Percentiles rank a stretch among this genome's conserved stretches.
Evolutionary conservation across 805 yeast genomes (phyloP).

Genomic region (Candida coleopterorum): DNA sequence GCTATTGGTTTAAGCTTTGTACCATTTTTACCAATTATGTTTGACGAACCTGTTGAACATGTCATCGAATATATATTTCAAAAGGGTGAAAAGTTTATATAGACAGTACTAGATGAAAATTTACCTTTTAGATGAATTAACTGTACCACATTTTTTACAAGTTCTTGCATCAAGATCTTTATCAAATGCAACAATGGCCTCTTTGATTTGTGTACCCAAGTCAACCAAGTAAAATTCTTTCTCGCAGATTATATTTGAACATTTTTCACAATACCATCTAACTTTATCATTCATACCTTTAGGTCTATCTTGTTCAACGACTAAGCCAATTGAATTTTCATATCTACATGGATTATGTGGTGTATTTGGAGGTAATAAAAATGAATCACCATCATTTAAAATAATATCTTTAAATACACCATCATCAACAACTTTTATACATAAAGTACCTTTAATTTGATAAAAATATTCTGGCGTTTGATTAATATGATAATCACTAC

Average conservation of each 20-base stretch:
- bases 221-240: constrained; percentile 69
- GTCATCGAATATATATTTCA: constrained; percentile 61
- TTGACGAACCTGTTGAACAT: constrained; percentile 78
- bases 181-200: constrained; percentile 71
- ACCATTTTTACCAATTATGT: constrained; percentile 70
- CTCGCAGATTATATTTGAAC: constrained; percentile 64
- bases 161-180: constrained; percentile 58
- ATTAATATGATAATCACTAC: constrained; percentile 90
- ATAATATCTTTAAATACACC: constrained; percentile 71
- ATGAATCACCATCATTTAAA: constrained; percentile 85
- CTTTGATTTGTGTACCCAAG: constrained; percentile 86
- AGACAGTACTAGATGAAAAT: too few species aligned
- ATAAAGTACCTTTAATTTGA: constrained; percentile 83
- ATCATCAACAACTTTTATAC: constrained; percentile 67
- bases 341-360: constrained; percentile 91
- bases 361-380: constrained; percentile 72
- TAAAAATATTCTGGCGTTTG: constrained; percentile 94
- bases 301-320: constrained; percentile 90
- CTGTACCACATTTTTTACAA: constrained; percentile 69
- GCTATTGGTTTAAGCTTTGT: constrained; percentile 73
- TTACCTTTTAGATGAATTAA: constrained; percentile 61
- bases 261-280: constrained; percentile 82
- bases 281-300: constrained; percentile 61
- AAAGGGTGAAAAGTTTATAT: constrained; percentile 36
- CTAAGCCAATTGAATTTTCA: constrained; percentile 82